Evolutionary conservation across 1,139 yeast species (phyloP).

Genomic region (Magnusiomyces tetraspermus): DNA sequence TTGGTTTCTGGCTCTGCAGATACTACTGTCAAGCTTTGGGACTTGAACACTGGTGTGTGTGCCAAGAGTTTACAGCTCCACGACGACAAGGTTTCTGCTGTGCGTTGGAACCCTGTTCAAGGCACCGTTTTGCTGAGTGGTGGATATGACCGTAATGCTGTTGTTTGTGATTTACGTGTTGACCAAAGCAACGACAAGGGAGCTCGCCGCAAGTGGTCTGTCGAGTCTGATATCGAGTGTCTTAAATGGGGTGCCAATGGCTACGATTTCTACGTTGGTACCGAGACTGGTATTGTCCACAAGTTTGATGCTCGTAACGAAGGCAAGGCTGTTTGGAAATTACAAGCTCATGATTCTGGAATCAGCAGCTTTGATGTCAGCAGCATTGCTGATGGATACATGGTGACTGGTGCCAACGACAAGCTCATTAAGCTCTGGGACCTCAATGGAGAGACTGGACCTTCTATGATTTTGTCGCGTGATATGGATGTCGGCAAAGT

Average conservation of each 20-base stretch:
- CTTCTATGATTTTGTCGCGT: conserved; percentile 83
- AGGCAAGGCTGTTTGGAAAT: conserved; percentile 75
- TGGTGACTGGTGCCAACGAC: conserved; percentile 86
- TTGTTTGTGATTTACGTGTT: conserved; percentile 75
- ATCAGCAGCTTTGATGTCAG: conserved; percentile 75
- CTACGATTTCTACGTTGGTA: conserved; percentile 72
- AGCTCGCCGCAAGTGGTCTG: conserved; percentile 56
- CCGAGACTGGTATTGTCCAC: conserved; percentile 84
- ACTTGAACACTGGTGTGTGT: conserved; percentile 61
- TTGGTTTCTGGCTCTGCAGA: conserved; percentile 95
- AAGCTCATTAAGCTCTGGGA: conserved; percentile 85
- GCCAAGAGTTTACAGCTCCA: conserved; percentile 48
- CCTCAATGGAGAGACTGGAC: conserved; percentile 37
- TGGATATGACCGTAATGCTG: conserved; percentile 80
- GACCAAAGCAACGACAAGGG: conserved; percentile 44
- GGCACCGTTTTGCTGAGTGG: conserved; percentile 82
- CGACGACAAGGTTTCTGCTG: conserved; percentile 71
- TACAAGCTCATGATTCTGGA: conserved; percentile 95
- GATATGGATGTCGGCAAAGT: conserved; percentile 96
- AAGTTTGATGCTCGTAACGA: conserved; percentile 74
- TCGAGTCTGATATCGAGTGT: conserved; percentile 73
- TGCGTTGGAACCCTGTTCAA: conserved; percentile 74
- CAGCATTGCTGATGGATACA: conserved; percentile 56
- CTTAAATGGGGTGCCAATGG: conserved; percentile 60
- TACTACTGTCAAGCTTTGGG: conserved; percentile 92